Evolutionary conservation across 2,329 filamentous ascomycete species (phyloP).

Genomic region (Ustilaginoidea virens): DNA sequence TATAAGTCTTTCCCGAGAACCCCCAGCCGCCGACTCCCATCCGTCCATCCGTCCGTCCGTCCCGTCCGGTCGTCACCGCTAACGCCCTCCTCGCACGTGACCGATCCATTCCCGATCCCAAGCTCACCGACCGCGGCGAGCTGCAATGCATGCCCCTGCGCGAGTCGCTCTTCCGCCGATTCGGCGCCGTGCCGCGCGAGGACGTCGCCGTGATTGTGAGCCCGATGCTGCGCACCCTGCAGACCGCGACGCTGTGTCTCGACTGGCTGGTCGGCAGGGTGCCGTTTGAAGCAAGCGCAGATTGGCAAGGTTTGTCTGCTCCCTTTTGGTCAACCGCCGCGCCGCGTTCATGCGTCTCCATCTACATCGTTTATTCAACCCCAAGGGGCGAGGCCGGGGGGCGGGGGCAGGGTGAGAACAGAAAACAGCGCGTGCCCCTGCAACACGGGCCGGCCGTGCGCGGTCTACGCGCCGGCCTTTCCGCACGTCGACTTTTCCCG

Average conservation of each 20-base stretch:
- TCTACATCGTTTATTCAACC: too few species aligned
- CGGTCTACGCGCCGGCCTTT: constrained; percentile 27
- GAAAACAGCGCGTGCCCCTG: constrained; percentile 42
- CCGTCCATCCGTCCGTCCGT: neutral
- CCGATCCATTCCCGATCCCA: constrained; percentile 32
- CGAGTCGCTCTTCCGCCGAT: constrained; percentile 23
- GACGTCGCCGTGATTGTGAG: constrained; percentile 41
- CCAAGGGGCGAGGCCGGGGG: too few species aligned
- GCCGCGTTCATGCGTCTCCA: neutral
- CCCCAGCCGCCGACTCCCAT: too few species aligned
- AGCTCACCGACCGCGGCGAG: constrained; percentile 31
- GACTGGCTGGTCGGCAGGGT: constrained; percentile 41
- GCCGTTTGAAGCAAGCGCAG: constrained; percentile 39
- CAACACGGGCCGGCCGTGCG: constrained; percentile 40
- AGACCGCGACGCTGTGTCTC: constrained; percentile 44
- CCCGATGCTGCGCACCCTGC: constrained; percentile 49
- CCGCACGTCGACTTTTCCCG: constrained; percentile 38
- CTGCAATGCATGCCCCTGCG: constrained; percentile 31
- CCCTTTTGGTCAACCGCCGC: neutral
- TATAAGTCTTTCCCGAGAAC: constrained; percentile 29
- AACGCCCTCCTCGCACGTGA: constrained; percentile 21
- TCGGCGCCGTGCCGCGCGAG: constrained; percentile 14
- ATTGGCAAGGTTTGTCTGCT: constrained; percentile 43
- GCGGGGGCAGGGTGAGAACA: too few species aligned
- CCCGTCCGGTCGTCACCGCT: constrained; percentile 1